Conservation (phyloP, 1,284 basidiomycete genomes). For the Athelia sp. region DNA sequence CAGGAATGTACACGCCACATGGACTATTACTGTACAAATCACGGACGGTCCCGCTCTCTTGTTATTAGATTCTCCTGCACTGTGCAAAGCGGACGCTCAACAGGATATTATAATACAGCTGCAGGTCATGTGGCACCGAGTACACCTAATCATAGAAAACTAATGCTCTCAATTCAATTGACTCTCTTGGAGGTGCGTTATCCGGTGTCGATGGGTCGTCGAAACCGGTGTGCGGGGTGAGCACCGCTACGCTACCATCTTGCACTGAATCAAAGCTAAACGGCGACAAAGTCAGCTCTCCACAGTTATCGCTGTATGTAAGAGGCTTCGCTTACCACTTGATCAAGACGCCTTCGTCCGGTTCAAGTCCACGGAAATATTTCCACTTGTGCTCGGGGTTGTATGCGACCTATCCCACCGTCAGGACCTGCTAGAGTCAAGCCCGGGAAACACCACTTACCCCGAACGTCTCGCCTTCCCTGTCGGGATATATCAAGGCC, state of each 20-base stretch:
- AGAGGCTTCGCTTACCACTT: slow-evolving; percentile 33
- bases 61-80: too few species aligned
- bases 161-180: slow-evolving; percentile 24
- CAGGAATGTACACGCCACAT: too few species aligned
- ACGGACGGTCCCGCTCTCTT: too few species aligned
- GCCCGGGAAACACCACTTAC: neutral
- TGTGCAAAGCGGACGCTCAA: too few species aligned
- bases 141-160: slow-evolving; percentile 20
- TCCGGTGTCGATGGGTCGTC: slow-evolving; percentile 23
- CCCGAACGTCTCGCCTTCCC: slow-evolving; percentile 27
- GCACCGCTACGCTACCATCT: slow-evolving; percentile 32
- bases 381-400: slow-evolving; percentile 39
- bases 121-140: too few species aligned
- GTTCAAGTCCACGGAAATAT: slow-evolving; percentile 37
- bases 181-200: slow-evolving; percentile 20
- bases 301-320: slow-evolving; percentile 1
- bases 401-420: slow-evolving; percentile 16
- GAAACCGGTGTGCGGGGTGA: slow-evolving; percentile 42
- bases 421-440: too few species aligned
- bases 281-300: too few species aligned
- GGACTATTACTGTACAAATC: too few species aligned
- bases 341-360: slow-evolving; percentile 42
- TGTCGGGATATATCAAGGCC: slow-evolving; percentile 37
- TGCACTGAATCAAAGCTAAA: slow-evolving; percentile 27
- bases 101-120: too few species aligned